phyloP scores from a whole-genome alignment of 495 filamentous ascomycete genomes.

The Letharia lupina region DNA sequence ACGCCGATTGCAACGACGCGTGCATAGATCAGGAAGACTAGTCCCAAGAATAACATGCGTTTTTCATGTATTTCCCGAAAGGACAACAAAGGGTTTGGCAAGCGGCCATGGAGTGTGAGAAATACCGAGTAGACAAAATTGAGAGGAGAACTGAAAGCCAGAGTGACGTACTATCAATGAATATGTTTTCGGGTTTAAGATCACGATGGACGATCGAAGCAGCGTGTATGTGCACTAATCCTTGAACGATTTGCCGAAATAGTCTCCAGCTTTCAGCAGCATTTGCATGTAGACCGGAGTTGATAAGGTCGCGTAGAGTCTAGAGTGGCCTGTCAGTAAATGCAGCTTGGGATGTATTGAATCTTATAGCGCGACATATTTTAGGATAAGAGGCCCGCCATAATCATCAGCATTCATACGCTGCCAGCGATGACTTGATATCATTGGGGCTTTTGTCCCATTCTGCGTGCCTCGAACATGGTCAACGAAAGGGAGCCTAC shows the following conservation, averaged over 20 bases:
- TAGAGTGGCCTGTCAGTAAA: conserved; percentile 28
- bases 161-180: conserved; percentile 55
- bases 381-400: neutral
- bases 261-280: conserved; percentile 76
- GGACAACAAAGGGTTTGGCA: neutral
- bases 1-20: neutral
- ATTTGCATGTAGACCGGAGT: conserved; percentile 61
- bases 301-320: conserved; percentile 87
- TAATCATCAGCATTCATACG: neutral
- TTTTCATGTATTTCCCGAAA: neutral
- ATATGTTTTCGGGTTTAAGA: conserved; percentile 96
- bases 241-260: conserved; percentile 86
- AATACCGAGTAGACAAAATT: neutral
- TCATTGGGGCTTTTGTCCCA: neutral
- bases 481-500: conserved; percentile 37
- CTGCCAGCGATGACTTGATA: neutral
- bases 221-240: conserved; percentile 80
- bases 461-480: neutral
- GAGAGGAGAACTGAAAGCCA: neutral
- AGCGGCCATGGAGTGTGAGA: neutral
- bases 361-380: neutral
- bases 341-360: neutral
- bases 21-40: neutral
- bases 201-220: conserved; percentile 93
- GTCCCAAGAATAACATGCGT: neutral